Conservation (phyloP, 176 grass and related monocot genomes). For the Aegilops speltoides region DNA sequence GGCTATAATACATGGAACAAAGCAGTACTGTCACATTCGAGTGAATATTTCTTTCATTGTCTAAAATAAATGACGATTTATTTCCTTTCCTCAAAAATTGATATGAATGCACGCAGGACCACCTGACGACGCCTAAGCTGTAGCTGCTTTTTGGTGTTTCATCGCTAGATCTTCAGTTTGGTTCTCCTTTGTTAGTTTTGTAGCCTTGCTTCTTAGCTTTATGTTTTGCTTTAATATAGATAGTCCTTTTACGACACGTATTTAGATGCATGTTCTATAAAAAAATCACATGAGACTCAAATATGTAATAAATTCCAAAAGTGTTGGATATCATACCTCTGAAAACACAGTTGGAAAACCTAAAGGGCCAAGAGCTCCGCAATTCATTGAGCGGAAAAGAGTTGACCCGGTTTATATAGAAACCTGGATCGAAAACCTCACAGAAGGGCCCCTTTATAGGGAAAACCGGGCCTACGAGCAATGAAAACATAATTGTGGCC, state of each 20-base stretch:
- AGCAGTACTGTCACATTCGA: not conserved
- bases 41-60: not conserved
- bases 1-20: not conserved
- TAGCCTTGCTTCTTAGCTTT: not conserved
- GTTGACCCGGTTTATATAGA: too few species aligned
- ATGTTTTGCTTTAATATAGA: not conserved
- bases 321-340: not conserved
- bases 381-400: not conserved
- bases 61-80: not conserved
- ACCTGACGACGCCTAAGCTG: constrained; percentile 4
- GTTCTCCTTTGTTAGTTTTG: constrained; percentile 2
- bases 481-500: not conserved
- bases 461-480: too few species aligned
- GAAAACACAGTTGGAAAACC: not conserved
- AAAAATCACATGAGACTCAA: not conserved
- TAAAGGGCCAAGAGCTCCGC: not conserved
- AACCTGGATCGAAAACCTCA: too few species aligned
- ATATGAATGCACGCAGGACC: not conserved
- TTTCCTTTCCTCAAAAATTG: not conserved
- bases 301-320: not conserved
- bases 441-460: too few species aligned
- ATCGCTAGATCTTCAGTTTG: not conserved
- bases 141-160: not conserved
- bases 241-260: not conserved
- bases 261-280: not conserved